phyloP scores from a whole-genome alignment of 495 filamentous ascomycete genomes.

The Hypoxylon rickii region DNA sequence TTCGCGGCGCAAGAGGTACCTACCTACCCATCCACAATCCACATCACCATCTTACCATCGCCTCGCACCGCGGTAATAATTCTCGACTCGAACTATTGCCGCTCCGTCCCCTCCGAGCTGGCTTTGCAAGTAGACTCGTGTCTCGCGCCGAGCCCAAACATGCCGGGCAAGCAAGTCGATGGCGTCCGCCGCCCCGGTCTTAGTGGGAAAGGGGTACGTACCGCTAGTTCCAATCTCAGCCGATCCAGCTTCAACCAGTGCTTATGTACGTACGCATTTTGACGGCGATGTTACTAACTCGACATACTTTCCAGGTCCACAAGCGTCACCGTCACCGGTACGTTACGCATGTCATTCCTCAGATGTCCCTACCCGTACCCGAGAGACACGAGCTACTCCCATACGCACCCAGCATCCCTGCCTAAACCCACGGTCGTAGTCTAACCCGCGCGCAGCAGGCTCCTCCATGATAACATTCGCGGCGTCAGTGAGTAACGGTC shows the following conservation, averaged over 20 bases:
- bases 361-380: background rate
- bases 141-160: no score
- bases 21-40: background rate
- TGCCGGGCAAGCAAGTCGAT: constrained; percentile 26
- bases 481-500: constrained; percentile 64
- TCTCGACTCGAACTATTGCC: no score
- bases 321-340: constrained; percentile 41
- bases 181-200: no score
- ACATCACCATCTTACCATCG: no score
- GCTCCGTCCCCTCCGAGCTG: no score
- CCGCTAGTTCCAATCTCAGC: no score
- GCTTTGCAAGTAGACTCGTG: no score
- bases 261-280: background rate
- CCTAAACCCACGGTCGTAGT: no score
- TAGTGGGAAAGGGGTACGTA: constrained; percentile 36
- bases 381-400: background rate
- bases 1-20: background rate
- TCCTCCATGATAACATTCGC: constrained; percentile 62
- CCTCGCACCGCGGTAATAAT: no score
- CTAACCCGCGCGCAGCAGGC: constrained; percentile 51
- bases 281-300: constrained; percentile 11
- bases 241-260: no score
- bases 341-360: background rate
- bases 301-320: constrained; percentile 20
- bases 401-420: no score